A percentile compares a stretch with the other conserved stretches of the same genome.
phyloP scores from a whole-genome alignment of 495 filamentous ascomycete species.

The Podospora pseudopauciseta region DNA sequence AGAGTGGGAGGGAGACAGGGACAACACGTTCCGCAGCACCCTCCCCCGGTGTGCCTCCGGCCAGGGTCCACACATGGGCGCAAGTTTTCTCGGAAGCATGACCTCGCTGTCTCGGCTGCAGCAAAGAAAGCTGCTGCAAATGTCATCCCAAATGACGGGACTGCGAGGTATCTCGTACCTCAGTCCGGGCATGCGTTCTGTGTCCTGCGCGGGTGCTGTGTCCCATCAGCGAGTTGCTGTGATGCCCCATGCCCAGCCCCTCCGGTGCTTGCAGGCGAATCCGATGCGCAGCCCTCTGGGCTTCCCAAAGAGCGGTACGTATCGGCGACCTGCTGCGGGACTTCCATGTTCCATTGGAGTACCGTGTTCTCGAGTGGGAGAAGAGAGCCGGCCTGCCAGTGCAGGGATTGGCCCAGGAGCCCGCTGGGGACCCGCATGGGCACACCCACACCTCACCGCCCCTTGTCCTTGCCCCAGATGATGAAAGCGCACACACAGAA shows the following conservation, averaged over 20 bases:
- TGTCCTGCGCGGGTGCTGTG: not conserved
- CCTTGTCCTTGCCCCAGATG: constrained; percentile 28
- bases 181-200: not conserved
- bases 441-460: constrained; percentile 27
- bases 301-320: not conserved
- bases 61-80: constrained; percentile 12
- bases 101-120: constrained; percentile 18
- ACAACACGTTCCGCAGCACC: not conserved
- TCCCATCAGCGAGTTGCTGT: constrained; percentile 6
- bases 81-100: constrained; percentile 16
- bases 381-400: not conserved
- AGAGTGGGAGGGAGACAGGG: constrained; percentile 7
- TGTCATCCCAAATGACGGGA: constrained; percentile 15
- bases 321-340: not conserved
- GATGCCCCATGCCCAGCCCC: not conserved
- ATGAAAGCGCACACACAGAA: constrained; percentile 12
- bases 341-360: not conserved
- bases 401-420: constrained; percentile 10
- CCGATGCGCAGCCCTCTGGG: not conserved
- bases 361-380: constrained; percentile 3
- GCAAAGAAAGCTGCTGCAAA: constrained; percentile 10
- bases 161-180: not conserved
- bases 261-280: not conserved
- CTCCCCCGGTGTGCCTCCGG: not conserved
- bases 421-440: constrained; percentile 4